Percentiles rank a stretch among this genome's conserved stretches.
These are phyloP conservation scores for Phytopythium kandeliae DNA, from an alignment of 352 stramenopile genomes.

Conservation along the genomic window DNA sequence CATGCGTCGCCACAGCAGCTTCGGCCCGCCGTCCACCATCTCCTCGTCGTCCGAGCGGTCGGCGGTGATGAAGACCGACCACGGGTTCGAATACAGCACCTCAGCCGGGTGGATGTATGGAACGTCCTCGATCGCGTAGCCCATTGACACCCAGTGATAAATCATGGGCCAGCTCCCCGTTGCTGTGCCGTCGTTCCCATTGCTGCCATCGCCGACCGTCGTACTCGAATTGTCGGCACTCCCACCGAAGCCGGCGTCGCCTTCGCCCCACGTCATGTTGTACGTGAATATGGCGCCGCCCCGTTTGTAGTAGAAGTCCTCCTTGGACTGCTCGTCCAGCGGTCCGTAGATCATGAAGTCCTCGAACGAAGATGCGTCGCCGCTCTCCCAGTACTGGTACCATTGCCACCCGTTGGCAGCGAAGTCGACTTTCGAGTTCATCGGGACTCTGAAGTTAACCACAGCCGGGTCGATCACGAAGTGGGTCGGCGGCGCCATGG, in stretches of 20 bases:
- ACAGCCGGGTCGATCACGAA: slow-evolving; percentile 8
- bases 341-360: slow-evolving; percentile 12
- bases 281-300: slow-evolving; percentile 8
- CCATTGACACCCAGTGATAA: slow-evolving; percentile 4
- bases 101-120: neutral
- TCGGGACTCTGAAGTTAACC: slow-evolving; percentile 6
- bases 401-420: neutral
- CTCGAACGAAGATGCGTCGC: slow-evolving; percentile 4
- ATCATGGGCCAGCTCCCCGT: too few species aligned
- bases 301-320: slow-evolving; percentile 2
- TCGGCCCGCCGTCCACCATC: neutral
- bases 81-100: neutral
- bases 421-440: too few species aligned
- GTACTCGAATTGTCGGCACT: neutral
- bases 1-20: neutral
- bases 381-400: slow-evolving; percentile 9
- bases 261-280: slow-evolving; percentile 2
- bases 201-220: neutral
- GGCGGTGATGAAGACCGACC: neutral
- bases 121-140: neutral
- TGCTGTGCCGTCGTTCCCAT: too few species aligned
- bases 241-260: neutral
- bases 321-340: neutral
- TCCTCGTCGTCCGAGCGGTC: neutral
- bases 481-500: neutral